Evolutionary conservation across 1,284 basidiomycete species (phyloP).

Genomic region (Cutaneotrichosporon spelunceum): DNA sequence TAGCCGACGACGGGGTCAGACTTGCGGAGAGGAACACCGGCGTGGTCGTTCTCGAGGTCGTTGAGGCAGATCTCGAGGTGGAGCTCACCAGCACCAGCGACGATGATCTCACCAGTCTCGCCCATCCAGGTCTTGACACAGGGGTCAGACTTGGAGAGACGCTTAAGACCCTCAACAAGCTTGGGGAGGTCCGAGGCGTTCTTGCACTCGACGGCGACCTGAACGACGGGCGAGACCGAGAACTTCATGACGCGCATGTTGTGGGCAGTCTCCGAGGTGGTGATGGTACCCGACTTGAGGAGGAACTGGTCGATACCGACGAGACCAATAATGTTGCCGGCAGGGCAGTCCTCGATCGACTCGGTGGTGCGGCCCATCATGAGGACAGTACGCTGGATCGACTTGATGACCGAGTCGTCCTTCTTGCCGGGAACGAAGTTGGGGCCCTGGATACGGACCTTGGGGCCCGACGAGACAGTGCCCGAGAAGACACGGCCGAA

Average conservation of each 20-base stretch:
- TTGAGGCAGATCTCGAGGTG: constrained; percentile 99
- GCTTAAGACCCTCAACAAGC: constrained; percentile 99
- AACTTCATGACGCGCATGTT: constrained; percentile 99
- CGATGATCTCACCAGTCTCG: constrained; percentile 96
- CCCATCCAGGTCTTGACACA: constrained; percentile 95
- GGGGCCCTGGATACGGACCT: constrained; percentile 98
- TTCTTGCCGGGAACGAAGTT: constrained; percentile 99
- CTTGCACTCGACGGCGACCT: constrained; percentile 99
- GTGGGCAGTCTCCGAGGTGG: constrained; percentile 96
- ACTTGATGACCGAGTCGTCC: constrained; percentile 97
- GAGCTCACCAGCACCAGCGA: constrained; percentile 98
- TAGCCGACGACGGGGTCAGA: constrained; percentile 98
- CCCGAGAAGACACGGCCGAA: constrained; percentile 99
- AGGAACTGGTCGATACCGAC: constrained; percentile 99
- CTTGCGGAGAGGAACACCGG: constrained; percentile 97
- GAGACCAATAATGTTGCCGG: constrained; percentile 98
- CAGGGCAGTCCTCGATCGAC: constrained; percentile 98
- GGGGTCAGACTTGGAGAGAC: constrained; percentile 99
- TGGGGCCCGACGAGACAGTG: constrained; percentile 93
- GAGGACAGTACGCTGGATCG: constrained; percentile 96
- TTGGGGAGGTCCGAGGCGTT: constrained; percentile 98
- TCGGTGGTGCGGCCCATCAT: constrained; percentile 99
- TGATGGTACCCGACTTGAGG: constrained; percentile 98
- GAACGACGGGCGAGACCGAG: constrained; percentile 99
- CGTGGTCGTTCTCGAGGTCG: constrained; percentile 98